Conservation (phyloP, 768 basidiomycete genomes). For the Daedaleopsis nitida region DNA sequence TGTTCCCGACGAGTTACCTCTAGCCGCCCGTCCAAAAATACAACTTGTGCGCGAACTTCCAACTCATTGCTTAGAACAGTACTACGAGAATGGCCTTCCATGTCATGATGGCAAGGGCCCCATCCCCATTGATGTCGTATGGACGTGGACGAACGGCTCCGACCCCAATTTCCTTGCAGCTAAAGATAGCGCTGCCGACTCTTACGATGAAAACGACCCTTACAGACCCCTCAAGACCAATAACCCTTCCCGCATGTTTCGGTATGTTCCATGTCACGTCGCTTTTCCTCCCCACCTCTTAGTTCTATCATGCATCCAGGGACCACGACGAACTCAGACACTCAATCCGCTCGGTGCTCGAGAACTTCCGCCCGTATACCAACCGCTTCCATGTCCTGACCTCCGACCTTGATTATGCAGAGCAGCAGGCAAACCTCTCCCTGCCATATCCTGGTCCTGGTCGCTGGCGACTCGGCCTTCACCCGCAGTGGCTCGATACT, state of each 20-base stretch:
- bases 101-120: conserved; percentile 20
- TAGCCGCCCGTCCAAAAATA: conserved; percentile 10
- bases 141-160: conserved; percentile 37
- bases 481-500: conserved; percentile 43
- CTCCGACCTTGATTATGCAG: conserved; percentile 34
- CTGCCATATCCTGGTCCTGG: conserved; percentile 10
- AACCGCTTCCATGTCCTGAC: conserved; percentile 37
- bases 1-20: conserved; percentile 11
- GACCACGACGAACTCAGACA: conserved; percentile 42
- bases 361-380: conserved; percentile 32
- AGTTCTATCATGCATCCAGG: conserved; percentile 11
- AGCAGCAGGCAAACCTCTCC: conserved; percentile 10
- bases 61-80: conserved; percentile 24
- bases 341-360: conserved; percentile 37
- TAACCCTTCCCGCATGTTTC: conserved; percentile 26
- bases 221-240: conserved; percentile 23
- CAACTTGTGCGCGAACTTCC: conserved; percentile 24
- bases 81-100: conserved; percentile 21
- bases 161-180: conserved; percentile 26
- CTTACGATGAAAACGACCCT: conserved; percentile 22
- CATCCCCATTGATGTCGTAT: conserved; percentile 31
- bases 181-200: conserved; percentile 9
- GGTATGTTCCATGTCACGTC: conserved; percentile 17
- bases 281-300: neutral
- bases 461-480: conserved; percentile 36